phyloP scores from a whole-genome alignment of 371 early-diverging fungal species.

The Dinochytrium kinnereticum region DNA sequence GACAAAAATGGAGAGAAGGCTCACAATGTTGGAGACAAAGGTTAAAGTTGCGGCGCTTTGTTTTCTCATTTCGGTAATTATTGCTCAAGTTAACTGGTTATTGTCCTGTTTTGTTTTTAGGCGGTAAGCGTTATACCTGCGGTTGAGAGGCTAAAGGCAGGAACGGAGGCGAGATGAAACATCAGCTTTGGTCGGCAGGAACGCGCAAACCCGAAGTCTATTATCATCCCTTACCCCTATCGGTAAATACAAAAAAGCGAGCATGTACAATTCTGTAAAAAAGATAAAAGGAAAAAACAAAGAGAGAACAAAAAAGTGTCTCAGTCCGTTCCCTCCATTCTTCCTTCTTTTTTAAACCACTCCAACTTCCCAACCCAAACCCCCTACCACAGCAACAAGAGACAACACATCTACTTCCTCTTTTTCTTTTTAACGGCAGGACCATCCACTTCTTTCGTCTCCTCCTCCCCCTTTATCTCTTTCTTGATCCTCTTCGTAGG shows the following conservation, averaged over 20 bases:
- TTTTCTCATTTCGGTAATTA: neutral
- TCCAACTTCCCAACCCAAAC: neutral
- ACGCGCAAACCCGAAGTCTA: neutral
- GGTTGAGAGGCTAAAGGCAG: neutral
- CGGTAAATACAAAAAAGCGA: no score
- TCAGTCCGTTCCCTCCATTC: no score
- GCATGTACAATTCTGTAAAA: neutral
- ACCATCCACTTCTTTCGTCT: neutral
- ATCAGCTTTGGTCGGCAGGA: neutral
- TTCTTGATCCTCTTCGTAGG: constrained; percentile 21
- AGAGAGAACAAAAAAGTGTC: no score
- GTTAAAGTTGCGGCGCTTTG: neutral
- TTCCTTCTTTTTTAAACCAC: no score
- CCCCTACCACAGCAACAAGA: neutral
- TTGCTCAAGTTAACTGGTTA: no score
- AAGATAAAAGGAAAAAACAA: neutral
- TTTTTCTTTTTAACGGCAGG: neutral
- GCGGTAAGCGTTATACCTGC: constrained; percentile 4
- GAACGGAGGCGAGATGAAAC: neutral
- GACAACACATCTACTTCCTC: neutral
- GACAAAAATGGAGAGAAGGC: constrained; percentile 7
- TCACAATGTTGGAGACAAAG: constrained; percentile 3
- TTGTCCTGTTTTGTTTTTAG: no score
- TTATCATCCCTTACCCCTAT: no score
- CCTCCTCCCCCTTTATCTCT: constrained; percentile 24